These are phyloP conservation scores for Spiromyces aspiralis DNA, from an alignment of 371 early-diverging fungal genomes.

Conservation along the genomic window DNA sequence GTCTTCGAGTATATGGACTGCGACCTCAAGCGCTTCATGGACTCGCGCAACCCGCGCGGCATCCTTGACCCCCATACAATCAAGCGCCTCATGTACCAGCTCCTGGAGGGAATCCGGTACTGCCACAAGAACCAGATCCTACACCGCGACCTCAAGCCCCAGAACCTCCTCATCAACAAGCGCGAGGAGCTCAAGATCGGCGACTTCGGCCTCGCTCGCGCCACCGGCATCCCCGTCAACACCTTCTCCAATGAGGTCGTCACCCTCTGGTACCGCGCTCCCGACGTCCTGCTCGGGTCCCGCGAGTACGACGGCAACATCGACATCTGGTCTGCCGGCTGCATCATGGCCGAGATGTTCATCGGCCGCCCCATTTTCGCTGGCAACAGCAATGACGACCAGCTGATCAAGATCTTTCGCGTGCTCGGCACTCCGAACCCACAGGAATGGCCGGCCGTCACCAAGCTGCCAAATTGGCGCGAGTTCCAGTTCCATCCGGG, in stretches of 20 bases:
- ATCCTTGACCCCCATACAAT: conserved; percentile 50
- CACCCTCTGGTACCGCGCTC: conserved; percentile 92
- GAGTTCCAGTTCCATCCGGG: conserved; percentile 52
- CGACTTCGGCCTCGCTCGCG: conserved; percentile 93
- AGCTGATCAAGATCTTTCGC: conserved; percentile 74
- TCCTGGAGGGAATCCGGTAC: conserved; percentile 77
- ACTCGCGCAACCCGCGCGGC: conserved; percentile 44
- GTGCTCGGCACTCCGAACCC: conserved; percentile 79
- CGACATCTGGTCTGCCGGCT: conserved; percentile 99
- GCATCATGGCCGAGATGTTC: conserved; percentile 95
- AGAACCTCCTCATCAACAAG: conserved; percentile 83
- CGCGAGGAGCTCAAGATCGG: conserved; percentile 76
- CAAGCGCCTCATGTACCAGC: conserved; percentile 72
- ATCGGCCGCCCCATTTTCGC: conserved; percentile 90
- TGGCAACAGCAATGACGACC: conserved; percentile 84
- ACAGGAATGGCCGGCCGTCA: conserved; percentile 73
- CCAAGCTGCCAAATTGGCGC: conserved; percentile 79
- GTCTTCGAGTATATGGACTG: conserved; percentile 98
- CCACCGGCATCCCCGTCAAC: conserved; percentile 91
- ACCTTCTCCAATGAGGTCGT: conserved; percentile 98
- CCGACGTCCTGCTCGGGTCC: conserved; percentile 93
- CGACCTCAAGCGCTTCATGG: conserved; percentile 96
- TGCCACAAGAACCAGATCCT: conserved; percentile 91
- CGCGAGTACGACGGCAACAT: conserved; percentile 92
- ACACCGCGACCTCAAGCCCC: conserved; percentile 96